Evolutionary conservation across 2,329 filamentous ascomycete species (phyloP), one percentile per base, ranked within the genome.

Genomic region (Didymella arachidicola): DNA sequence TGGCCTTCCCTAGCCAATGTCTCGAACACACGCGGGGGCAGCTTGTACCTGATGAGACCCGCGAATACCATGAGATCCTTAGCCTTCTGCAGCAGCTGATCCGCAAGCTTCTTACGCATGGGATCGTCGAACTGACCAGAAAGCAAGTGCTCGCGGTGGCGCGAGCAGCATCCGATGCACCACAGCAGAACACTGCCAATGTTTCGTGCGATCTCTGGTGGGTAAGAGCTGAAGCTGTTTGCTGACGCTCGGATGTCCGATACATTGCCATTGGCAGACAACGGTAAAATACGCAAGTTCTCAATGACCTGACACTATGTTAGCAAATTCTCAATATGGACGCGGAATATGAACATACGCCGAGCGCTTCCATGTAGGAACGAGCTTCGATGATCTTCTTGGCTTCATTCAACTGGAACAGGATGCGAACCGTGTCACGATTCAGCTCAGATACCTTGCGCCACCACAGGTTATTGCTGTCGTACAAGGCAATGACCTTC

Each of bases 31-130:
- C 91, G 86, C 36, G 91, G 90, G 49, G 92, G 92, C 79, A 98
- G 85, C 72, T 95, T 88, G 79, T 97, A 98, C 72, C 91, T 88
- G 73, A 98, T 87, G 83, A 97, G 87, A 56, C 93, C 94, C 16
- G 93, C 94, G 81, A 97, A 98, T 14, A 95, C 90, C 81, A 95
- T 97, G 70, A 97, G 79, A 78, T 98, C 94, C 77, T 93, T 88
- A 38, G 91, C 93, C 80, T 91, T 92, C 76, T 90, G 87, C 79
- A 90, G 86, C 71, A 96, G 81, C 70, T 89, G 84, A 57, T 89
- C 87, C 50, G 89, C 87, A 76, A 79, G 69, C 47, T 73, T 67
- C 81, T 79, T 73, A 79, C 83, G 72, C 84, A 72, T 74, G 8
- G 82, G 64, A 83, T 89, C 89, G 67, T 89, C 92, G 77, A 90